Evolutionary conservation across 2,329 filamentous ascomycete genomes (phyloP).

Genomic region (Cercospora zeina): DNA sequence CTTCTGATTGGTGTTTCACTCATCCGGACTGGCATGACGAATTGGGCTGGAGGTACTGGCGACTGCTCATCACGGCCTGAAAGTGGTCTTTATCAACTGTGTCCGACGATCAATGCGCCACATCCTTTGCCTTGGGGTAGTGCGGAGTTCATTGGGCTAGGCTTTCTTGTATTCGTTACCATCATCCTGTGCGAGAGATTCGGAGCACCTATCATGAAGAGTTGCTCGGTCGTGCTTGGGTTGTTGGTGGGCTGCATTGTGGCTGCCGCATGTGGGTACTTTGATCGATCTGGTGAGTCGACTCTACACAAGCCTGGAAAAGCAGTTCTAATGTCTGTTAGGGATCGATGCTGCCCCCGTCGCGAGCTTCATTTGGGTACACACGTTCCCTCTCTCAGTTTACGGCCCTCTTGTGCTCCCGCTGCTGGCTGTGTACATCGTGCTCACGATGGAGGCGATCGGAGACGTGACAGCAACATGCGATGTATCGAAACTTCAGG

Average conservation of each 20-base stretch:
- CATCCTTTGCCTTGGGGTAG: constrained; percentile 74
- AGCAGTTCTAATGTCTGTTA: constrained; percentile 65
- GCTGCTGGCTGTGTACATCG: constrained; percentile 62
- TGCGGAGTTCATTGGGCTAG: constrained; percentile 74
- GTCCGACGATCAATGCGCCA: constrained; percentile 67
- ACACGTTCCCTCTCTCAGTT: constrained; percentile 70
- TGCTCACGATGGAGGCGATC: constrained; percentile 76
- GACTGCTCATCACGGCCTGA: constrained; percentile 50
- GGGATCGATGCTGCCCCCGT: constrained; percentile 70
- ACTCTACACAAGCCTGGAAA: not conserved
- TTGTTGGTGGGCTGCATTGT: constrained; percentile 76
- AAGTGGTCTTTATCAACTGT: constrained; percentile 61
- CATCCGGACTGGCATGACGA: constrained; percentile 69
- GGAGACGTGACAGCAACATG: constrained; percentile 61
- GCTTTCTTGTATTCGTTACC: constrained; percentile 75
- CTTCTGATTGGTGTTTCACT: constrained; percentile 72
- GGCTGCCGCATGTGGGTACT: constrained; percentile 75
- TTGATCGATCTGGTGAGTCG: constrained; percentile 56
- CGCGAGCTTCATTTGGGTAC: constrained; percentile 75
- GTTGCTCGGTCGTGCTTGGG: constrained; percentile 72
- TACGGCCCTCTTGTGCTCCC: constrained; percentile 75
- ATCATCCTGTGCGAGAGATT: constrained; percentile 81
- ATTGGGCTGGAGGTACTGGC: constrained; percentile 76
- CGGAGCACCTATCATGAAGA: constrained; percentile 82
- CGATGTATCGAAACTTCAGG: constrained; percentile 74